Base-by-base conservation (phyloP, 768 basidiomycete genomes). In the Terana coerulea region DNA sequence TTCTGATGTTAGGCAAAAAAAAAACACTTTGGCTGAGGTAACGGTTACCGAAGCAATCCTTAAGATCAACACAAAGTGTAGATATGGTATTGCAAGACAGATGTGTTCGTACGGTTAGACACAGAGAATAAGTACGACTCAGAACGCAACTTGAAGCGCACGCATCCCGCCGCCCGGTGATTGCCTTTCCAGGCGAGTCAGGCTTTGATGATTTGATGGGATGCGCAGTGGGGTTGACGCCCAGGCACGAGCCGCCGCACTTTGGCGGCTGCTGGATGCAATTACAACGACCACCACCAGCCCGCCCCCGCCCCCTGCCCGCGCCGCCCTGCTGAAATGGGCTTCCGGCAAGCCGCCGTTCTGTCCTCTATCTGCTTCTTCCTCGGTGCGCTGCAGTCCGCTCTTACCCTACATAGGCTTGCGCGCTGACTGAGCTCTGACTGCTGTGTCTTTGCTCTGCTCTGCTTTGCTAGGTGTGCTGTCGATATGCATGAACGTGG, bases 281-380 rank as follows among this genome's bases (percentile, higher is more conserved):
- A 34, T 46, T 14, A 17, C 14, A 25, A 36, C 48, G 29, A 22
- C 29, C 43, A 25, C 46, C 39, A 29, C 24, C 47, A 14, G 33
- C 29, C n/a, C 45, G n/a, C 28, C 42, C 49, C 36, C 54, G 45
- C 57, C 24, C 49, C 24, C 39, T 40, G 22, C 17, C 43, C 11
- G 19, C 45, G 14, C 11, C 25, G 44, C 15, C 14, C n/a, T 21
- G 10, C 25, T 44, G 19, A 1, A 15, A 95, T 95, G 92, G 88
- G 88, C 40, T 98, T 95, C 77, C 79, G 80, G 64, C 85, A 91
- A 65, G 92, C 90, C 35, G 86, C 90, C n/a, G 82, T 95, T 24
- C 78, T 95, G 36, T 83, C 85, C 34, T 86, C 92, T 26, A 83
- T 86, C 49, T 91, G 88, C 53, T 98, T 98, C 73, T 88, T 95